Evolutionary conservation across 1,139 yeast species (phyloP), one percentile per base, ranked within the genome.

Genomic region (Lodderomyces elongisporus): DNA sequence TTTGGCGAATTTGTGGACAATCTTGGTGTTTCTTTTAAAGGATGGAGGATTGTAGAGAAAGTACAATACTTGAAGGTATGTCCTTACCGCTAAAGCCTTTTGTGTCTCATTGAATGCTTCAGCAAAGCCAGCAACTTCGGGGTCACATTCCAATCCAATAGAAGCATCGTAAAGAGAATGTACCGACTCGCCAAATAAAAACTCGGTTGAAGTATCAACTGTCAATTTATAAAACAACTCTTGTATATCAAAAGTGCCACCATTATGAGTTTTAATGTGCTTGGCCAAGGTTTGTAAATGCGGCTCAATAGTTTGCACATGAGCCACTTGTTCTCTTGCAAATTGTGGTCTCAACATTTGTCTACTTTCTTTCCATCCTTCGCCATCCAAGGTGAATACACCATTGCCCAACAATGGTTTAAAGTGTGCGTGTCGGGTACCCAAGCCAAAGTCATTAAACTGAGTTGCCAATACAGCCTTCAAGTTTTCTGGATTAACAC

Each of bases 131-230:
- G 40, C 45, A 36, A 48, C 41, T 17, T 43, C 45, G 10, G 36
- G 37, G 32, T 35, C 30, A 31, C 44, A 36, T 8, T 28, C 21
- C 22, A 47, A 45, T 17, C 55, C 54, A 37, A 61, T 48, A 5
- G 58, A 43, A 17, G 50, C 57, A 17, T 62, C 66, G 38, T 57
- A 52, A 34, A 63, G 54, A 27, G 61, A 58, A 35, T 60, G 58
- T 10, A 69, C 71, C 8, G 75, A 64, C 44, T 68, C 74, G 7
- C 82, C 82, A 54, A 76, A 74, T 44, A 76, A 58, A 45, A 74
- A 74, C 50, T 76, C 80, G 16, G 79, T 70, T 6, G 80, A 72
- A 17, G 77, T 66, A 48, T 76, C 82, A 40, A 76, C 60, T 9
- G 82, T 76, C 35, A 75, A 56, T 39, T 54, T 54, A 53, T 55